Conservation (phyloP, 148 eudicot species). For the Rhododendron vialii region DNA sequence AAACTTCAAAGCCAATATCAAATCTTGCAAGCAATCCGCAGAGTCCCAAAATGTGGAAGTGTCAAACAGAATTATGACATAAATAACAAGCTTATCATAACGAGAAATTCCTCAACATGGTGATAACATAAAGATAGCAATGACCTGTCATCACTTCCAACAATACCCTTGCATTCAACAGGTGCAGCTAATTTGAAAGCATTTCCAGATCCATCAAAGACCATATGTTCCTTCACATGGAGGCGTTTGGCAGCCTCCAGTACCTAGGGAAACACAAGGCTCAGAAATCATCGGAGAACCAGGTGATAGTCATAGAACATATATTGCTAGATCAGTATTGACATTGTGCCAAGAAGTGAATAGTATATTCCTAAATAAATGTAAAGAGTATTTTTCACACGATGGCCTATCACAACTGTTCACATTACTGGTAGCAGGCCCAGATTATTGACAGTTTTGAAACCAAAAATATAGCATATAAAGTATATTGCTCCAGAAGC, state of each 20-base stretch:
- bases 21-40: background rate
- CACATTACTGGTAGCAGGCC: background rate
- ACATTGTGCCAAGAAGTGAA: background rate
- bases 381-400: background rate
- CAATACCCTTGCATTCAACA: conserved; percentile 98
- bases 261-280: conserved; percentile 41
- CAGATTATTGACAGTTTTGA: background rate
- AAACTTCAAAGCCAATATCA: background rate
- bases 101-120: background rate
- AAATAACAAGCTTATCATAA: background rate
- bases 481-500: background rate
- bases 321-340: background rate
- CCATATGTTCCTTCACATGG: conserved; percentile 88
- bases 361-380: background rate
- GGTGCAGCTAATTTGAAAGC: conserved; percentile 89
- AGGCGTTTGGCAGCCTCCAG: conserved; percentile 89
- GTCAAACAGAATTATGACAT: background rate
- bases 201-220: conserved; percentile 89
- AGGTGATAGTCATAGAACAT: background rate
- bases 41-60: background rate
- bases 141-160: conserved; percentile 99
- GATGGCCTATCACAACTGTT: conserved; percentile 1
- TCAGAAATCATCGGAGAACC: background rate
- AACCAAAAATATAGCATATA: background rate
- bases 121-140: background rate